A percentile compares a stretch with the other conserved stretches of the same genome.
Evolutionary conservation across 106 monocot genomes (phyloP).

Genomic region (Apostasia shenzhenica): DNA sequence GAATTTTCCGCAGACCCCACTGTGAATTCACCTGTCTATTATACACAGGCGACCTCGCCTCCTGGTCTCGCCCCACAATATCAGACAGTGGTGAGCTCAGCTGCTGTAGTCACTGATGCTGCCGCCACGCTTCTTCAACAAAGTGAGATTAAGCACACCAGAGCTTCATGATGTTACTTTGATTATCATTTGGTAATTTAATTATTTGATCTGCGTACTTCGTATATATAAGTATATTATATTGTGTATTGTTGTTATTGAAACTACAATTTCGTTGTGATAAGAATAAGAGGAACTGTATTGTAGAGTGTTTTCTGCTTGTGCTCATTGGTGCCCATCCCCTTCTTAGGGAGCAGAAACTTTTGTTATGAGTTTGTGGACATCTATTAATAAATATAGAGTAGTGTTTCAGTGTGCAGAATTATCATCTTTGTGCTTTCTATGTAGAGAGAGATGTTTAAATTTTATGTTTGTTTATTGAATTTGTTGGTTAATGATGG

Average conservation of each 20-base stretch:
- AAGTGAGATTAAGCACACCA: slow-evolving; percentile 14
- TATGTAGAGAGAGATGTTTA: too few species aligned
- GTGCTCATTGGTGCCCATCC: neutral
- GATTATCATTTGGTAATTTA: neutral
- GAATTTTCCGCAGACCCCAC: neutral
- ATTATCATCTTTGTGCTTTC: too few species aligned
- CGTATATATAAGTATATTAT: neutral
- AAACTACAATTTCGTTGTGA: neutral
- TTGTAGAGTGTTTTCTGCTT: neutral
- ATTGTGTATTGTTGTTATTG: slow-evolving; percentile 10
- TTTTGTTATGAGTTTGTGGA: slow-evolving; percentile 4
- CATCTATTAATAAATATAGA: neutral
- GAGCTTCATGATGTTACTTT: slow-evolving; percentile 17
- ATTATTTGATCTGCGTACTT: neutral
- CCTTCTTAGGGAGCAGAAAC: slow-evolving; percentile 4
- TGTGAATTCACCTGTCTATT: slow-evolving; percentile 2
- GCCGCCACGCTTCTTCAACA: neutral
- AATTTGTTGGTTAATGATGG: too few species aligned
- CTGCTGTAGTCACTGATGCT: neutral
- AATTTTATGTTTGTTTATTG: too few species aligned
- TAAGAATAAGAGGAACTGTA: slow-evolving; percentile 8
- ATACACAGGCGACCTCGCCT: slow-evolving; percentile 4
- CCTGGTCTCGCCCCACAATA: slow-evolving; percentile 7
- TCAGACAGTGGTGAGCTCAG: slow-evolving; percentile 11
- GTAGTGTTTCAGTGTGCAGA: too few species aligned